A percentile compares a stretch with the other conserved stretches of the same genome.
Evolutionary conservation across 148 eudicot genomes (phyloP).

Genomic region (Heliosperma pusillum): DNA sequence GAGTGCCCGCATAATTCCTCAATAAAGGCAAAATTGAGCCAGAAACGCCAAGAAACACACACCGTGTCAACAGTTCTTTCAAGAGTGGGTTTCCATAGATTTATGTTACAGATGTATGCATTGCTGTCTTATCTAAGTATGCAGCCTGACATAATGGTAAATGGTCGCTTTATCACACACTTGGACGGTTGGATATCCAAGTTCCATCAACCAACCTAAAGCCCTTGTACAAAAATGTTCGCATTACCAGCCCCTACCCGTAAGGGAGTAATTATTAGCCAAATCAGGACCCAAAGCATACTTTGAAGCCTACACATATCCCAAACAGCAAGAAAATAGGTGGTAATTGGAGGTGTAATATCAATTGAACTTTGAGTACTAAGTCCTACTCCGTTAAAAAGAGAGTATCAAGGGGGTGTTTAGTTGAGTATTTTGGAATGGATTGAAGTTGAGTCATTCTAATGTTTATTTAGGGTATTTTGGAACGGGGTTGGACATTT

Average conservation of each 20-base stretch:
- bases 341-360: background rate
- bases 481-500: too few relatives aligned
- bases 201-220: background rate
- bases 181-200: background rate
- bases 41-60: background rate
- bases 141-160: background rate
- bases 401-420: background rate
- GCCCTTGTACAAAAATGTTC: too few relatives aligned
- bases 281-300: too few relatives aligned
- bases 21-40: background rate
- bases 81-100: too few relatives aligned
- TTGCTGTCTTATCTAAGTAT: too few relatives aligned
- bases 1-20: background rate
- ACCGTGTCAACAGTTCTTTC: background rate
- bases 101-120: too few relatives aligned
- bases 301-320: background rate
- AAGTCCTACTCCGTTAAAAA: background rate
- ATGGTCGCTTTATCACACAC: too few relatives aligned
- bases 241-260: too few relatives aligned
- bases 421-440: too few relatives aligned
- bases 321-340: background rate
- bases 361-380: background rate
- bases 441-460: too few relatives aligned
- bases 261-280: too few relatives aligned
- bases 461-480: too few relatives aligned